A percentile compares a stretch with the other conserved stretches of the same genome.
These are phyloP conservation scores for Ballota nigra DNA, from an alignment of 257 asterid species.

Conservation along the genomic window DNA sequence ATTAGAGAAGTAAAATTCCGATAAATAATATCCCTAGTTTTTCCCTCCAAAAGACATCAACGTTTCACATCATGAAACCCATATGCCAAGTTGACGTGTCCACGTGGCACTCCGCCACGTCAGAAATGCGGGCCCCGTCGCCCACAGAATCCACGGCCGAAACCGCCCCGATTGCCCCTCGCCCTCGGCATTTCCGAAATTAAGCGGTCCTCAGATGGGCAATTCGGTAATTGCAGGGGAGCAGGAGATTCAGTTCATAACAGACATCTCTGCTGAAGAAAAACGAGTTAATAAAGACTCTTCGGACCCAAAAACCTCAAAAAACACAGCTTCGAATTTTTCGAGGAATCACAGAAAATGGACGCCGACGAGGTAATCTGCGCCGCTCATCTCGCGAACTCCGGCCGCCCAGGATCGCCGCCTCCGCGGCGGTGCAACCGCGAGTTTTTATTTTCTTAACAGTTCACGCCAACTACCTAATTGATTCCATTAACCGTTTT, in stretches of 20 bases:
- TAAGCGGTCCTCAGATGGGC: conserved; percentile 9
- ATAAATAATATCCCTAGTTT: not conserved
- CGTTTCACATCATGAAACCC: conserved; percentile 14
- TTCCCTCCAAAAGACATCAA: conserved; percentile 35
- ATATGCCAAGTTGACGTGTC: conserved; percentile 14
- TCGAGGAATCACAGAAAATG: conserved; percentile 38
- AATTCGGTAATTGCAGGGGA: not conserved
- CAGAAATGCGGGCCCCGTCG: conserved; percentile 2
- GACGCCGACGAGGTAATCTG: conserved; percentile 54
- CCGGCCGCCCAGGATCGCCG: not conserved
- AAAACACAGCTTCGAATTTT: conserved; percentile 15
- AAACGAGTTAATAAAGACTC: conserved; percentile 31
- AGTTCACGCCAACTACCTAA: conserved; percentile 34
- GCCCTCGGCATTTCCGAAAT: conserved; percentile 16
- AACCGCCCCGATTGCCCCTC: conserved; percentile 25
- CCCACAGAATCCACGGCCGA: conserved; percentile 32
- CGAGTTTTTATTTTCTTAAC: not conserved
- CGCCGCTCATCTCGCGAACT: conserved; percentile 13
- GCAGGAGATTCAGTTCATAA: conserved; percentile 54
- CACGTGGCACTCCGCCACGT: conserved; percentile 11
- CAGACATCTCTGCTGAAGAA: conserved; percentile 51
- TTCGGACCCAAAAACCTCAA: conserved; percentile 45
- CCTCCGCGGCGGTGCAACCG: conserved; percentile 34
- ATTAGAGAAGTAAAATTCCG: too few species aligned
- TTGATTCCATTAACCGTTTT: conserved; percentile 36